These are phyloP conservation scores for Spizellomyces punctatus DNA, from an alignment of 192 early-diverging fungal species.

Conservation along the genomic window DNA sequence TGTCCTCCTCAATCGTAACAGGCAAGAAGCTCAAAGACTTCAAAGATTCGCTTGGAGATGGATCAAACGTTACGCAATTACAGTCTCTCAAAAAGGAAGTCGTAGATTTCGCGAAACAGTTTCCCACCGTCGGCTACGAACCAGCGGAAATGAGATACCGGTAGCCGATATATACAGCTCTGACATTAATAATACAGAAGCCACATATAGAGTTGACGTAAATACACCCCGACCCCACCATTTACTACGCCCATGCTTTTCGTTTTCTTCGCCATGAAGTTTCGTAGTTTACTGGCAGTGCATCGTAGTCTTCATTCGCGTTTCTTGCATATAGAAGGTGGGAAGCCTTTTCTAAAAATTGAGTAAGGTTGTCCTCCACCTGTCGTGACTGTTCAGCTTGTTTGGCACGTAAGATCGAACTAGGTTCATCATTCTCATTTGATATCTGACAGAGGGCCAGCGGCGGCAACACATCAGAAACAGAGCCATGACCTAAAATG, in stretches of 20 bases:
- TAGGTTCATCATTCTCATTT: background rate
- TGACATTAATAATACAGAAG: too few relatives aligned
- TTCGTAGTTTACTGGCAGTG: slow-evolving; percentile 22
- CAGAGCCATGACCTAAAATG: background rate
- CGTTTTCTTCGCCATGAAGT: slow-evolving; percentile 11
- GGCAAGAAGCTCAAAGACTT: slow-evolving; percentile 86
- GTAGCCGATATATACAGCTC: background rate
- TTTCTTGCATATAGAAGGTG: background rate
- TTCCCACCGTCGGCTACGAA: slow-evolving; percentile 79
- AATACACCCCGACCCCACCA: too few relatives aligned
- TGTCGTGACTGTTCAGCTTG: slow-evolving; percentile 17
- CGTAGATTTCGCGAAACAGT: slow-evolving; percentile 76
- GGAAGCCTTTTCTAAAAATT: slow-evolving; percentile 2
- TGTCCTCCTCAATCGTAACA: slow-evolving; percentile 6
- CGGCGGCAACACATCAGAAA: background rate
- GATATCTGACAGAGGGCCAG: background rate
- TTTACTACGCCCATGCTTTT: background rate
- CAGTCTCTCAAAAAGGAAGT: slow-evolving; percentile 77
- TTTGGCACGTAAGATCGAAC: slow-evolving; percentile 5
- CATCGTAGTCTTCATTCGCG: background rate
- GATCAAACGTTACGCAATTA: slow-evolving; percentile 55
- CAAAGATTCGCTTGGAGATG: slow-evolving; percentile 78
- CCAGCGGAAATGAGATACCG: slow-evolving; percentile 31
- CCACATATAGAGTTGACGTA: too few relatives aligned
- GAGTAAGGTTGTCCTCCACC: slow-evolving; percentile 21